Conservation (phyloP, 148 eudicot species). For the Chenopodium suecicum region DNA sequence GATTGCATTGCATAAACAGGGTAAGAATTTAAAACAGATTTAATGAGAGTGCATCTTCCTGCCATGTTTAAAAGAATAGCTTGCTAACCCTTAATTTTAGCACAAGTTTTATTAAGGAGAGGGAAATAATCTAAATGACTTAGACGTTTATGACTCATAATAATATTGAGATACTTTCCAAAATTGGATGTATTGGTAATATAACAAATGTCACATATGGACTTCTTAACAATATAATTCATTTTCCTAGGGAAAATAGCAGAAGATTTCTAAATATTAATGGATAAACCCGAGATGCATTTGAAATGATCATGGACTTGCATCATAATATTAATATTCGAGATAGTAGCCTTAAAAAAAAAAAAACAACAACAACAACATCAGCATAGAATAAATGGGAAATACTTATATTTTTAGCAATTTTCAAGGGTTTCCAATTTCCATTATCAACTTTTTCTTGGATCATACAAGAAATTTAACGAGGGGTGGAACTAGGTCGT, state of each 20-base stretch:
- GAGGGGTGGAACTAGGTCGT: too few relatives aligned
- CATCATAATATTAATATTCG: neutral
- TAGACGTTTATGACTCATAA: too few relatives aligned
- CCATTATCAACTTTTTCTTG: neutral
- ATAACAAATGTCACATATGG: neutral
- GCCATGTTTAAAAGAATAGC: too few relatives aligned
- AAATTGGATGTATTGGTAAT: too few relatives aligned
- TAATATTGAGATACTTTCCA: too few relatives aligned
- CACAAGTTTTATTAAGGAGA: too few relatives aligned
- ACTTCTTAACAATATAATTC: too few relatives aligned
- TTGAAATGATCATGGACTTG: neutral
- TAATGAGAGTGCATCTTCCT: too few relatives aligned
- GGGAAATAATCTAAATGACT: too few relatives aligned
- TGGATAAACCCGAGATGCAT: accelerated
- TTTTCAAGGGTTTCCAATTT: neutral
- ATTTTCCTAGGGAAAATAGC: neutral
- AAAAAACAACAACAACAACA: neutral
- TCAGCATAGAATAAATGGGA: neutral
- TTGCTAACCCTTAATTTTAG: too few relatives aligned
- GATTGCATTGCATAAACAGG: too few relatives aligned
- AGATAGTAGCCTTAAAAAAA: neutral
- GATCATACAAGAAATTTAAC: neutral
- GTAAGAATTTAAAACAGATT: too few relatives aligned
- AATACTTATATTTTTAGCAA: neutral
- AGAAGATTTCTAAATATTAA: neutral